Conservation (phyloP, 768 basidiomycete species). For the Hemileccinum impolitum region DNA sequence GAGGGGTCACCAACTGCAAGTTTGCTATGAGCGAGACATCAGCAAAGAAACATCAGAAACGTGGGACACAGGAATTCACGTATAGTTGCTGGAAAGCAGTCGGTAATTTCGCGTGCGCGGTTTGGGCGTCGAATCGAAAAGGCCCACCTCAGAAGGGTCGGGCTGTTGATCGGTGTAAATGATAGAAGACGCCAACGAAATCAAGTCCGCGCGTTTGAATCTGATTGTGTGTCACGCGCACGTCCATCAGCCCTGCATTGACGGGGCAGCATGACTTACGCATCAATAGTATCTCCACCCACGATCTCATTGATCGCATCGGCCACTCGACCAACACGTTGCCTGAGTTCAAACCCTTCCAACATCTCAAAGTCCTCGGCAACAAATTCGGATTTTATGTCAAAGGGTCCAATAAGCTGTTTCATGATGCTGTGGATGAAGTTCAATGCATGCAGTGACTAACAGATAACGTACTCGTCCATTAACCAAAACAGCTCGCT, state of each 20-base stretch:
- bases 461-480: constrained; percentile 62
- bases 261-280: constrained; percentile 33
- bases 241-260: neutral
- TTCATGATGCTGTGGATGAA: constrained; percentile 3
- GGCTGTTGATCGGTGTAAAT: constrained; percentile 68
- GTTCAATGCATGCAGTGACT: neutral
- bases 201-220: constrained; percentile 51
- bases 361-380: constrained; percentile 72
- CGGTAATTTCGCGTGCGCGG: constrained; percentile 62
- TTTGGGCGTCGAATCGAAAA: constrained; percentile 63
- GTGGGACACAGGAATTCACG: constrained; percentile 45
- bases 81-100: constrained; percentile 55
- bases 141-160: constrained; percentile 67
- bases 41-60: neutral
- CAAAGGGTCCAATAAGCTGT: constrained; percentile 78
- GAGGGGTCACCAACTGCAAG: constrained; percentile 67
- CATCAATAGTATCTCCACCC: constrained; percentile 38
- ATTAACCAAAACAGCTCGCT: constrained; percentile 69
- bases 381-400: constrained; percentile 48
- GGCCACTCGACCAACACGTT: constrained; percentile 66
- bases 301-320: constrained; percentile 58
- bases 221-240: constrained; percentile 33
- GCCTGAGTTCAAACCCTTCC: constrained; percentile 68
- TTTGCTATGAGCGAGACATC: constrained; percentile 40
- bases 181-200: constrained; percentile 67